Evolutionary conservation across 768 basidiomycete genomes (phyloP), one percentile per base, ranked within the genome.

Genomic region (Kwoniella dejecticola): DNA sequence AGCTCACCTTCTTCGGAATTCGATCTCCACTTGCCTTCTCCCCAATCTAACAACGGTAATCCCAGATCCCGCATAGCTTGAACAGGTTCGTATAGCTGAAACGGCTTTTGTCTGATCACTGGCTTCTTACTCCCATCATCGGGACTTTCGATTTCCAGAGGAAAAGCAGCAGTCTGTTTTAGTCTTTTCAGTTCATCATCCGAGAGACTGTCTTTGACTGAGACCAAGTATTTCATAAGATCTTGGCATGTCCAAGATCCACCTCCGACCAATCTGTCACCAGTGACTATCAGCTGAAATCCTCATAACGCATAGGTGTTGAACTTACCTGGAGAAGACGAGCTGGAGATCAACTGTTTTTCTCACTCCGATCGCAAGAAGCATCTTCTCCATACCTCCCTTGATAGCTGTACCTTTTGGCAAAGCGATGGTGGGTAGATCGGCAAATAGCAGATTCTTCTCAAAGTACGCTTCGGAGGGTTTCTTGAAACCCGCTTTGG

Each of bases 291-390:
- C 58, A 21, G 66, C 72, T 29, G 62, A 67, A n/a, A n/a, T n/a
- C n/a, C n/a, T n/a, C n/a, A n/a, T n/a, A n/a, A n/a, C n/a, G n/a
- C n/a, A n/a, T n/a, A n/a, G n/a, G n/a, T n/a, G n/a, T n/a, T n/a
- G n/a, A n/a, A 67, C 82, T 49, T 54, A 89, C 87, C 93, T 83
- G 55, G 88, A 85, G 74, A 99, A 99, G n/a, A 99, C 84, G 2
- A 96, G 81, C 76, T 97, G 93, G 1, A 97, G 82, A 62, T 97
- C 90, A 6, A 97, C 91, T 65, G 94, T 92, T 74, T 87, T 90
- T 17, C 91, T 85, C 11, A 97, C 90, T 11, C 92, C 95, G 0
- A 97, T 80, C 1, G 83, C 84, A 27, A 84, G 81, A 5, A 81
- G 62, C 60, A 82, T 76, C 64, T 85, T 87, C 73, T 94, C 91